A percentile compares a stretch with the other conserved stretches of the same genome.
These are phyloP conservation scores for Rhodotorula paludigena DNA, from an alignment of 768 basidiomycete species.

Conservation along the genomic window DNA sequence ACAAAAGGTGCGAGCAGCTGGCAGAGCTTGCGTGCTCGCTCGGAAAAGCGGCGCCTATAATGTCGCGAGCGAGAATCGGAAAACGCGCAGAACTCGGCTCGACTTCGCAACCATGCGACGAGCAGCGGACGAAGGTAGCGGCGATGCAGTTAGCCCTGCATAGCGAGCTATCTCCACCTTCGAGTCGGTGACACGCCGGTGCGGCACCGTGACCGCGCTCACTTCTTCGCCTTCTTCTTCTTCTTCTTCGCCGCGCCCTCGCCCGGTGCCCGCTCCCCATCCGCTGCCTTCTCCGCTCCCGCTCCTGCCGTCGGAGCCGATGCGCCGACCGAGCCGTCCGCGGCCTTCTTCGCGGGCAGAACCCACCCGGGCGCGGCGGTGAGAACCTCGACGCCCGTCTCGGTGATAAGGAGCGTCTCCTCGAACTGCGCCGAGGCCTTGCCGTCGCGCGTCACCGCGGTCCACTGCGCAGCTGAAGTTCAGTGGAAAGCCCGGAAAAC, in stretches of 20 bases:
- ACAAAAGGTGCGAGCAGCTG: no score
- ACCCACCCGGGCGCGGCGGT: conserved; percentile 40
- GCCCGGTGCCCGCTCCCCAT: not conserved
- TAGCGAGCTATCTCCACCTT: no score
- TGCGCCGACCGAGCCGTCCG: not conserved
- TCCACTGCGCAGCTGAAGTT: not conserved
- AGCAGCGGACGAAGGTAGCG: no score
- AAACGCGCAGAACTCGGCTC: no score
- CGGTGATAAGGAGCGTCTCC: conserved; percentile 68
- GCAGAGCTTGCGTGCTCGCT: no score
- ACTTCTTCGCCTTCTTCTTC: conserved; percentile 13
- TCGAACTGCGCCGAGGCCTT: conserved; percentile 93
- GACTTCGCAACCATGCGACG: no score
- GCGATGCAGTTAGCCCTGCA: no score
- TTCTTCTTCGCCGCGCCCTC: not conserved
- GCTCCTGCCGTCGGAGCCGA: not conserved
- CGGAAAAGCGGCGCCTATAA: no score
- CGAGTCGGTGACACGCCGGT: no score
- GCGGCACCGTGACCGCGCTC: no score
- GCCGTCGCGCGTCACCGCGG: conserved; percentile 81
- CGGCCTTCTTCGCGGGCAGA: conserved; percentile 19
- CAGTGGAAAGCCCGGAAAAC: not conserved
- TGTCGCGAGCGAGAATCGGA: no score
- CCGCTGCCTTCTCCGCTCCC: not conserved
- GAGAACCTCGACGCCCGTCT: conserved; percentile 41